Evolutionary conservation across 2,329 filamentous ascomycete species (phyloP), one percentile per base, ranked within the genome.

Genomic region (Penicillium sp.): DNA sequence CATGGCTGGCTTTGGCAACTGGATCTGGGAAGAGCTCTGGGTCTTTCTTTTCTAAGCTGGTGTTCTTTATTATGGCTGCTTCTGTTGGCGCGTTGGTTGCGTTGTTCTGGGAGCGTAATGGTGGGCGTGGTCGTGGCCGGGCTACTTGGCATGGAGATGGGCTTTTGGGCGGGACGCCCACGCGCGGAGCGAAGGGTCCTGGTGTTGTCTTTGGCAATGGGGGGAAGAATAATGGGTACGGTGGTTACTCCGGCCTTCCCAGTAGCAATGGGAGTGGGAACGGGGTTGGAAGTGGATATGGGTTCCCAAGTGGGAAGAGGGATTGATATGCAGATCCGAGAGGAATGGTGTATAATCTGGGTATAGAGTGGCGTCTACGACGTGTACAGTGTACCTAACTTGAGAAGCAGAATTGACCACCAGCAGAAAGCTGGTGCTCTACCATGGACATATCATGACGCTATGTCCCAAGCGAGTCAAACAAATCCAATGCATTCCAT

Each of bases 161-260:
- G 56, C 75, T 64, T 30, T 42, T 77, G 74, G 82, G 55, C 64
- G 61, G 57, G 79, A 55, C 79, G 69, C 61, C 80, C 76, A 11
- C 73, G 72, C 47, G 65, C 4, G 67, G 66, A 26, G 26, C 28
- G 3, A 79, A 77, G 42, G 77, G 78, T 16, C 76, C 78, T 22
- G 73, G 81, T 47, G 83, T 84, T 48, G 77, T 78, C 8, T 85
- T 83, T 69, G 65, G 83, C 70, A 52, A 79, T 80, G 61, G 82
- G 75, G 71, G 79, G 40, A 69, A 80, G 57, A 65, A 81, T 60
- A 83, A 78, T 75, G 77, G 80, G 50, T 84, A 86, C 72, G 83
- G 83, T 41, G 80, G 79, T 47, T 83, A 84, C 64, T 75, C 80
- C 61, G 67, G 77, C 61, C 67, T 70, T 53, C 67, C 67, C 17